Conservation (phyloP, 163 green algal species). For the Scenedesmus sp. region DNA sequence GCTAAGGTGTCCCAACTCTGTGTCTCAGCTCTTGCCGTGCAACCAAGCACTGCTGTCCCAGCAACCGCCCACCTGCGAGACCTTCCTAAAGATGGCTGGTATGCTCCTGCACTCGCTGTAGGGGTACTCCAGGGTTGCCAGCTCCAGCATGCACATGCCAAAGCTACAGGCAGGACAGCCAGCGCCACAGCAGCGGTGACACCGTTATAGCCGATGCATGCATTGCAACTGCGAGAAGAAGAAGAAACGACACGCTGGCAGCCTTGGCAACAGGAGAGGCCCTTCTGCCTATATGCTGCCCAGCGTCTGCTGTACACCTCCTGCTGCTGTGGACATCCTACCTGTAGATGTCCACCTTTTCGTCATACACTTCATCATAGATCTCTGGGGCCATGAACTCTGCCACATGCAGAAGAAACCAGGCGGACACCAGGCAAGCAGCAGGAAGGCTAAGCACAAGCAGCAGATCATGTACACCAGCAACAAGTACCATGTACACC, state of each 20-base stretch:
- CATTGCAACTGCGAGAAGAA: neutral
- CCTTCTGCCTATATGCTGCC: neutral
- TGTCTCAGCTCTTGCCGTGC: neutral
- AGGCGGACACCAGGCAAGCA: conserved; percentile 88
- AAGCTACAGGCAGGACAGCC: conserved; percentile 65
- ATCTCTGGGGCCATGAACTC: conserved; percentile 99
- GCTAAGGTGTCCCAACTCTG: too few species aligned
- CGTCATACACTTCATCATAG: conserved; percentile 97
- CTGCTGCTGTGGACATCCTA: neutral
- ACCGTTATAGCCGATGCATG: neutral
- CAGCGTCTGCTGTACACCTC: neutral
- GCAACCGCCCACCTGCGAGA: conserved; percentile 74
- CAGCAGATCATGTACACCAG: too few species aligned
- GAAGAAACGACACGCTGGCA: too few species aligned
- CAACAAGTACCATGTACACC: too few species aligned
- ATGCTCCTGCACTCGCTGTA: conserved; percentile 95
- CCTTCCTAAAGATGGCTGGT: conserved; percentile 95
- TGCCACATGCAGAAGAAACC: conserved; percentile 79
- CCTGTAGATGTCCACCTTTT: conserved; percentile 94
- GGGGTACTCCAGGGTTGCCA: conserved; percentile 94
- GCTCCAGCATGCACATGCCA: conserved; percentile 90
- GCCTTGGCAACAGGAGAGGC: neutral
- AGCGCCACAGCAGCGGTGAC: neutral
- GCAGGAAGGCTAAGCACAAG: neutral
- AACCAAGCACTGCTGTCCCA: too few species aligned